phyloP scores from a whole-genome alignment of 176 grass and related monocot genomes.

The Juncus effusus region DNA sequence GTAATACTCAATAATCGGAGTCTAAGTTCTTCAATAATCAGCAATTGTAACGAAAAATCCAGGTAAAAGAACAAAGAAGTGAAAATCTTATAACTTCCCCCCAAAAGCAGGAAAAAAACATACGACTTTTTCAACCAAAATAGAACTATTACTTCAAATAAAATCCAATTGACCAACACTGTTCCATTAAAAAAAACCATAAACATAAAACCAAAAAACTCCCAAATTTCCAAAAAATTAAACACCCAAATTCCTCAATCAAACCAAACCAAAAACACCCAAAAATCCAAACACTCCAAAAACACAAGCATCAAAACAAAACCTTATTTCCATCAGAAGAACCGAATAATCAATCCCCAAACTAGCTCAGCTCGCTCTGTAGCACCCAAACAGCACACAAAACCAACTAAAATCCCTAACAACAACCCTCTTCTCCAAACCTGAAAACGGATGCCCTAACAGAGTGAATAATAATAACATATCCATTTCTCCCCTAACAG shows the following conservation, averaged over 20 bases:
- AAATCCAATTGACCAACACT: background rate
- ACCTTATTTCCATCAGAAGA: constrained; percentile 19
- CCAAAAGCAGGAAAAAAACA: too few relatives aligned
- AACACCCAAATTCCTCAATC: background rate
- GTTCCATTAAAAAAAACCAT: background rate
- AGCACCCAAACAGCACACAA: constrained; percentile 7
- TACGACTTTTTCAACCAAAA: too few relatives aligned
- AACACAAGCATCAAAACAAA: background rate
- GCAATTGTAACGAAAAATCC: too few relatives aligned
- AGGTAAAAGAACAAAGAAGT: too few relatives aligned
- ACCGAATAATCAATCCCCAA: background rate
- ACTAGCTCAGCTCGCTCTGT: constrained; percentile 10
- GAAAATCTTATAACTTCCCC: too few relatives aligned
- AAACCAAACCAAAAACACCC: background rate
- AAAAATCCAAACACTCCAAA: background rate
- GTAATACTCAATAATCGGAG: background rate
- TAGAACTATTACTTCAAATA: too few relatives aligned
- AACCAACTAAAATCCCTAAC: background rate
- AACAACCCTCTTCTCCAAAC: background rate
- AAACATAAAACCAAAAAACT: background rate
- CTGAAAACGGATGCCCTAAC: background rate
- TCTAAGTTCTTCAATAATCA: background rate
- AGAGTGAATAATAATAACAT: background rate
- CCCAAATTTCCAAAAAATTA: background rate
- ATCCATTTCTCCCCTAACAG: constrained; percentile 16